Evolutionary conservation across 1,139 yeast genomes (phyloP).

Genomic region (Lodderomyces pseudojiufengensis): DNA sequence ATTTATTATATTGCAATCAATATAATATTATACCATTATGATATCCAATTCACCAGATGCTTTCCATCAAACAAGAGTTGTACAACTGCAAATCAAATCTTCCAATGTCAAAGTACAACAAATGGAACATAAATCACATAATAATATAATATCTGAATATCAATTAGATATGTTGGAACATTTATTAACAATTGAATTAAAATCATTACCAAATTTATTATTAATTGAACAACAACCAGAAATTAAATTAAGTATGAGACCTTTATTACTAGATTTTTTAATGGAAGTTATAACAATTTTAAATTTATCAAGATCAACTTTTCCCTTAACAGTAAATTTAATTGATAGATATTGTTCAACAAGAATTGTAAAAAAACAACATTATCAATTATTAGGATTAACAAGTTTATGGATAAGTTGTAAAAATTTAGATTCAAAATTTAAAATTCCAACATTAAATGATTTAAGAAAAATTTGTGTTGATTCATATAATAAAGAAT

Average conservation of each 20-base stretch:
- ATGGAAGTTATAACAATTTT: conserved; percentile 52
- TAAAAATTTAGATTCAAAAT: conserved; percentile 67
- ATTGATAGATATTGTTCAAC: conserved; percentile 52
- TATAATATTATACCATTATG: conserved; percentile 5
- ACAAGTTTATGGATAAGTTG: conserved; percentile 74
- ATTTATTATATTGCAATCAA: neutral
- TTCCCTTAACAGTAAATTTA: conserved; percentile 51
- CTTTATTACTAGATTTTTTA: conserved; percentile 48
- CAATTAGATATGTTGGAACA: conserved; percentile 40
- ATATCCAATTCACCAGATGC: conserved; percentile 29
- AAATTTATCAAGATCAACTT: conserved; percentile 47
- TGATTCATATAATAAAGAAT: conserved; percentile 53
- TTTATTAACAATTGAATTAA: conserved; percentile 31
- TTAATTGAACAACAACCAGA: conserved; percentile 51
- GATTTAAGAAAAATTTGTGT: conserved; percentile 61
- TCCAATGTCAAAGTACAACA: conserved; percentile 31
- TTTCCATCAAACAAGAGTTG: conserved; percentile 34
- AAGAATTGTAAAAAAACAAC: conserved; percentile 49
- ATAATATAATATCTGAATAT: conserved; percentile 35
- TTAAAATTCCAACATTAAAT: conserved; percentile 56
- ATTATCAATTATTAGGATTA: conserved; percentile 65
- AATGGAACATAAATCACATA: conserved; percentile 44
- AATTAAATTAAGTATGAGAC: conserved; percentile 48
- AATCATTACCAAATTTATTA: conserved; percentile 34
- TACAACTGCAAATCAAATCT: conserved; percentile 32